Conservation (phyloP, 495 filamentous ascomycete genomes). For the Aspergillus ellipticus region DNA sequence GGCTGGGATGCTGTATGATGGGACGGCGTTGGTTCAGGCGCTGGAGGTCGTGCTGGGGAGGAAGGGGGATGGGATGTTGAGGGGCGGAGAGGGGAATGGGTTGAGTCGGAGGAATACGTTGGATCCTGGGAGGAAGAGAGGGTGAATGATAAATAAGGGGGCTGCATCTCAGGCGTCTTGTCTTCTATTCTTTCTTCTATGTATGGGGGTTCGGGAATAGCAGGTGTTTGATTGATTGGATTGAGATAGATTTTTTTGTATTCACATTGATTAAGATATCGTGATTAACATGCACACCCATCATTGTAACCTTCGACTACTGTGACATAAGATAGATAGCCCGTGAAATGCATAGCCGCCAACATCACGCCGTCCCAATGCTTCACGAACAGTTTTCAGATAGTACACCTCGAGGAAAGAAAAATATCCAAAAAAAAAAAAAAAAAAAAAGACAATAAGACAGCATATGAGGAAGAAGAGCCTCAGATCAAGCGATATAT, state of each 20-base stretch:
- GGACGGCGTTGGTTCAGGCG: conserved; percentile 67
- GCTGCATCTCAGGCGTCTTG: too few species aligned
- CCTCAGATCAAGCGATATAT: conserved; percentile 8
- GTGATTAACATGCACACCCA: background rate
- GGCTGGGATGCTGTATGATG: conserved; percentile 69
- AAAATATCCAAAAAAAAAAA: conserved; percentile 2
- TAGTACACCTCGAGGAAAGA: conserved; percentile 11
- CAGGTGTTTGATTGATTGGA: background rate
- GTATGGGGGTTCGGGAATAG: too few species aligned
- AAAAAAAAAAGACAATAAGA: background rate
- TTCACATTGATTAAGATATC: too few species aligned
- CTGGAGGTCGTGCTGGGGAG: conserved; percentile 74
- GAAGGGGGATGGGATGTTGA: conserved; percentile 52
- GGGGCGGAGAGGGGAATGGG: conserved; percentile 40
- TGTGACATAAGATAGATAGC: background rate
- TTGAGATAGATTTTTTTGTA: too few species aligned
- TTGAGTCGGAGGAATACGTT: conserved; percentile 68
- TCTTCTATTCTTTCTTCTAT: too few species aligned
- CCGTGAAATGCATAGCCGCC: conserved; percentile 1
- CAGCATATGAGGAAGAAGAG: background rate
- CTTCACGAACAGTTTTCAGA: conserved; percentile 4
- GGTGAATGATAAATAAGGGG: background rate
- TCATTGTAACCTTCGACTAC: background rate
- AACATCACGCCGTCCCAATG: conserved; percentile 20
- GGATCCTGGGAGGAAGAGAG: conserved; percentile 36